Evolutionary conservation across 1,139 yeast genomes (phyloP), one percentile per base, ranked within the genome.

Genomic region (Geotrichum citri-aurantii): DNA sequence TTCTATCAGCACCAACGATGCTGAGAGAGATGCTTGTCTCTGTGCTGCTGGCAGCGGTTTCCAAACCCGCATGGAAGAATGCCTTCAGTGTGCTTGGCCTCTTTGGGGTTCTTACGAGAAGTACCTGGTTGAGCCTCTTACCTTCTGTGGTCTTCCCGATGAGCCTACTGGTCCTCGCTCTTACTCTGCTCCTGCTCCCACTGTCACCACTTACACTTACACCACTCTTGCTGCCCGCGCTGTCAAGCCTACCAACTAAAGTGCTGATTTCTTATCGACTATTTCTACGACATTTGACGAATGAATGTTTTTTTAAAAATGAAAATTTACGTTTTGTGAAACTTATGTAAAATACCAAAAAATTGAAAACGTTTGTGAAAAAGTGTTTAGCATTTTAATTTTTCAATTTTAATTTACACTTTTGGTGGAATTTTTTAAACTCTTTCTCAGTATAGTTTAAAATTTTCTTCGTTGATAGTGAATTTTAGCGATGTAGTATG

Each of bases 21-120:
- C 48, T 17, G 48, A 46, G 26, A 46, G 29, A 23, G 37, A 48
- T 24, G 48, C 27, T n/a, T 59, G 61, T 42, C 26, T 48, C 29
- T 59, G 61, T 48, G 49, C 52, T 27, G 51, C 31, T 5, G 59
- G 37, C 26, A 48, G 58, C 19, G 50, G 40, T 5, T 59, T 59
- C 53, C 23, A n/a, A 21, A 11, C 12, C 3, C 48, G 48, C 31
- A 54, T 56, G 40, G 53, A 31, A n/a, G 27, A n/a, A 6, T 54
- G 56, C 21, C 46, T 54, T 14, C 27, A 54, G 33, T 54, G 56
- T 26, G 56, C 52, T 14, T 48, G 52, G 52, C 52, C 50, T 46
- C 33, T 54, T 14, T 54, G 56, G 56, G 2, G 4, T 23, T 31
- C 40, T 37, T 54, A 54, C 52, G 42, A 29, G n/a, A 47, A 37